Base-by-base conservation (phyloP, 768 basidiomycete species). In the Daedaleopsis nitida region DNA sequence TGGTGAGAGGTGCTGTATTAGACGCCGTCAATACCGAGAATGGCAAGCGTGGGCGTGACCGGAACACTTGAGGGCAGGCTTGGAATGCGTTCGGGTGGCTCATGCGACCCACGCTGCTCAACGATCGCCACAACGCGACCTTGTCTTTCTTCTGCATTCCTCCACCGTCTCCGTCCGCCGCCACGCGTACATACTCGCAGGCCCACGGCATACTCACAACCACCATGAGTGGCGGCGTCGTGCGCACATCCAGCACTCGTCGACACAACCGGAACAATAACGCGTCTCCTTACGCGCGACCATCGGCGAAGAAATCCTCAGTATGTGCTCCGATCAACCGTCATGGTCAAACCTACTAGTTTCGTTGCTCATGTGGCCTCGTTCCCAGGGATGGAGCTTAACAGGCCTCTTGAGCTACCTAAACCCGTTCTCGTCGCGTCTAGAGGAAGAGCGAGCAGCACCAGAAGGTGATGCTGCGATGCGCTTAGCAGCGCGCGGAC, bases 261-360 rank as follows among this genome's bases (percentile, higher is more conserved):
- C 62, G 65, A 16, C 51, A 58, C 11, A 52, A 51, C n/a, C 64
- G 67, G 35, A 57, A 63, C 44, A 57, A 59, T 49, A 58, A 60
- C 38, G 76, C 83, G n/a, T 80, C 79, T 3, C 89, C 89, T 0
- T 91, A 91, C 70, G 71, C 79, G 55, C 80, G 87, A 27, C 75
- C 74, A 24, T 68, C 57, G 10, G 38, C 57, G 45, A 68, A 62
- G 76, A 83, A 85, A 81, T 78, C 58, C 35, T 52, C 84, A 34
- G 84, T 85, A 59, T 59, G 80, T 47, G 7, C 66, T n/a, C 38
- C 14, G 38, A 35, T 42, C 43, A 32, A 21, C 47, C 47, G 42
- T 65, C 52, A 58, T 57, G n/a, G 57, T 56, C 23, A 44, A 52
- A 19, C 13, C 52, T 55, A 63, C 72, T 50, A 72, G 65, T 12